Base-by-base conservation (phyloP, 148 eudicot species). In the Diospyros kaki region DNA sequence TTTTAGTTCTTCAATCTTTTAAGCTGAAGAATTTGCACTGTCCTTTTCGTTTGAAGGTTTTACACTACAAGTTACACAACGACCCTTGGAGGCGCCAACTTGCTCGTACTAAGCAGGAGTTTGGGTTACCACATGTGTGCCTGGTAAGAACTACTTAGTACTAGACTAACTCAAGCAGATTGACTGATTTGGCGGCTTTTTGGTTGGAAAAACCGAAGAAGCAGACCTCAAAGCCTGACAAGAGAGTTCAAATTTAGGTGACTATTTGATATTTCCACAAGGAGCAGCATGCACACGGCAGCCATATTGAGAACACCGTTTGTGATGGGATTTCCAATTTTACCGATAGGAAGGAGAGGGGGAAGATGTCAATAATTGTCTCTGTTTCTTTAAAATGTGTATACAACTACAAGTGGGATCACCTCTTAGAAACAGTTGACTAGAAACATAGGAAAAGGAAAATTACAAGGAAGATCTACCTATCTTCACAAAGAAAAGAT, bases 11-110 rank as follows among this genome's bases (percentile, higher is more conserved):
- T 58, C 39, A 54, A 65, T 53, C 40, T 59, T 58, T 28, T 28
- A 11, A n/a, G 40, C 76, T 46, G 39, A 73, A 58, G 73, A 77
- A 46, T 50, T 38, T 66, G n/a, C 38, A 72, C 18, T 55, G 8
- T 3, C 61, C 4, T 38, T 74, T 81, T 53, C 73, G 11, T 71
- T 64, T 59, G 12, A 60, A 93, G 97, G 85, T 90, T 10, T 73
- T 94, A 80, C 95, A 94, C 73, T 94, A 89, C 80, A 94, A 94
- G 84, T 74, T 94, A 73, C 89, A 91, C 80, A 90, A 85, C 59
- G 95, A 89, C 48, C 93, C 91, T 43, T 91, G 98, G 98, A 84
- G 98, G 76, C 83, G 72, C 71, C 68, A 71, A 64, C 78, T 73
- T 42, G 68, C 66, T 73, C 76, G 51, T 56, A 45, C 55, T 40